Percentiles rank a stretch among this genome's conserved stretches.
Conservation (phyloP, 345 rosid genomes). For the Brassica napus region DNA sequence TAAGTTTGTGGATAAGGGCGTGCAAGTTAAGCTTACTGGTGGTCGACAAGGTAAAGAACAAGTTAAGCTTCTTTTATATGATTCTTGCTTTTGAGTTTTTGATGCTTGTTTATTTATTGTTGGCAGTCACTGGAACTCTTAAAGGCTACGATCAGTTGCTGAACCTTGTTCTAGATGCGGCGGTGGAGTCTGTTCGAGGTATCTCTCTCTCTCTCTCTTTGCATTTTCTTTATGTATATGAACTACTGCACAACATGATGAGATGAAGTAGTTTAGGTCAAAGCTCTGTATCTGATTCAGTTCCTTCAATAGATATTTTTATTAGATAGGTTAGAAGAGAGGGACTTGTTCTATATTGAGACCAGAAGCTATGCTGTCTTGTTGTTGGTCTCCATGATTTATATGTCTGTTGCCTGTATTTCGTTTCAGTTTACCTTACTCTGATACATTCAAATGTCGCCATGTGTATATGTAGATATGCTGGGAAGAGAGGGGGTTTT, state of each 20-base stretch:
- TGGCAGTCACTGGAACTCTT: constrained; percentile 81
- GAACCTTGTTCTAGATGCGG: constrained; percentile 92
- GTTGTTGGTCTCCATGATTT: neutral
- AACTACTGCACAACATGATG: neutral
- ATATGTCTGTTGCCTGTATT: neutral
- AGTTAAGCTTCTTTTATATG: neutral
- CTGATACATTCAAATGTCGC: no score
- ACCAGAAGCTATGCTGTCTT: neutral
- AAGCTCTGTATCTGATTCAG: neutral
- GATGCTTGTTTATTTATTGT: neutral
- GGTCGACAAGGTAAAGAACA: constrained; percentile 74
- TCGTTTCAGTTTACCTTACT: neutral
- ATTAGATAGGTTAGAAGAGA: neutral
- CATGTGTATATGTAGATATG: neutral
- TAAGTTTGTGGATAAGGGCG: constrained; percentile 97
- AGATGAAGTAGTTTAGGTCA: neutral
- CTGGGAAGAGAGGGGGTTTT: neutral
- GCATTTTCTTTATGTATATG: neutral
- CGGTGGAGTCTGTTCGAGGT: constrained; percentile 88
- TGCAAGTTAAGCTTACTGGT: constrained; percentile 95
- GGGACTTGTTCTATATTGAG: neutral
- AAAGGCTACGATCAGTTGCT: constrained; percentile 95
- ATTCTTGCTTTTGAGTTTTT: constrained; percentile 4
- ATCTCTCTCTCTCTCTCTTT: constrained; percentile 16
- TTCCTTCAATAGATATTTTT: neutral